Evolutionary conservation across 2,329 filamentous ascomycete genomes (phyloP), one percentile per base, ranked within the genome.

Genomic region (Grosmannia serpens): DNA sequence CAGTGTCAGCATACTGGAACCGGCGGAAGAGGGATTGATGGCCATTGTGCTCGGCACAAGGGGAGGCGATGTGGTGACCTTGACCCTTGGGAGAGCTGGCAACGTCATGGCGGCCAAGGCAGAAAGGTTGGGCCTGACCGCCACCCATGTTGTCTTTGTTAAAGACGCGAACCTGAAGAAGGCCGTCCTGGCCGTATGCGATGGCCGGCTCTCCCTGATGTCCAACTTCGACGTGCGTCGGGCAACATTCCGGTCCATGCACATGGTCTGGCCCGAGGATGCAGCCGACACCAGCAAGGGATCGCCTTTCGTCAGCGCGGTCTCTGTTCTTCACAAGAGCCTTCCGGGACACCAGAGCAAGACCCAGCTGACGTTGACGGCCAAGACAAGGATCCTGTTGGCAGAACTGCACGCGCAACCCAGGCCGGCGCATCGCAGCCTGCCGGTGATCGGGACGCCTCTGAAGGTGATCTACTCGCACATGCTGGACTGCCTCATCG

Each of bases 401-500:
- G 75, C 79, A 5, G 77, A 82, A 52, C 66, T 86, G 51, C 74
- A 78, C 58, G 65, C 69, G 7, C 70, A 72, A 31, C 65, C 72
- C 15, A 74, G 74, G 6, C 71, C 76, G 3, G 76, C 83, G 4
- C 77, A 79, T 44, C 74, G 82, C 33, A 73, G 70, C 26, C 71
- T 84, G 3, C 69, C 71, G 0, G 64, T 83, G 1, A 64, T 70
- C 1, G 77, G 77, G 10, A 77, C 76, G 1, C 80, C 80, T 2
- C 70, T 70, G 15, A 76, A 78, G 49, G 64, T 85, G 1, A 67
- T 86, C 4, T 84, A 81, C 64, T 85, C 80, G 1, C 72, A 75
- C 41, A 69, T 69, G 9, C 74, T 83, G 53, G 73, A 78, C 46
- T 81, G 74, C 61, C 73, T 81, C 31, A 68, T 86, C 46, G 79